These are phyloP conservation scores for Alternaria gaisen DNA, from an alignment of 2,329 filamentous ascomycete species.

Conservation along the genomic window DNA sequence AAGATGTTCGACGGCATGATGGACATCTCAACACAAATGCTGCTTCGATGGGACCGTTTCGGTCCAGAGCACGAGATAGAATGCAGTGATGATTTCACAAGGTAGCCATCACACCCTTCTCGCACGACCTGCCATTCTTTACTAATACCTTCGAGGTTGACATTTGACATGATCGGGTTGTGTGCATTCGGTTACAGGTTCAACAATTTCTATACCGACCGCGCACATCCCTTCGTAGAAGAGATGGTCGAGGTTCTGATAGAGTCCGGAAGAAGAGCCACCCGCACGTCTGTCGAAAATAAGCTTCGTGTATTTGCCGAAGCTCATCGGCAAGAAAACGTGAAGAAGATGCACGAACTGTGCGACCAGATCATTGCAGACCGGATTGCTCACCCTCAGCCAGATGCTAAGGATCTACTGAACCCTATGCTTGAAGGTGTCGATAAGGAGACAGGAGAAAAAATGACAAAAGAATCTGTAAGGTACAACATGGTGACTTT, in stretches of 20 bases:
- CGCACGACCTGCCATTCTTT: neutral
- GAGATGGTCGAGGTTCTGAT: constrained; percentile 16
- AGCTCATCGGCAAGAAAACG: constrained; percentile 13
- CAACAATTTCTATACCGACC: constrained; percentile 16
- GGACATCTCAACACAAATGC: constrained; percentile 13
- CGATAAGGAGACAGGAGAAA: constrained; percentile 15
- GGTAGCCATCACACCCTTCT: neutral
- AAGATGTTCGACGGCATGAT: constrained; percentile 18
- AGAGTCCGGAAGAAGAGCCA: constrained; percentile 11
- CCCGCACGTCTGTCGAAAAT: constrained; percentile 10
- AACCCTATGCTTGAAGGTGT: constrained; percentile 16
- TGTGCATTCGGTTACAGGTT: constrained; percentile 18
- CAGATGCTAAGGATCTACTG: constrained; percentile 11
- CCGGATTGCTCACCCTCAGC: constrained; percentile 12
- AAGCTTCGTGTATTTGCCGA: constrained; percentile 16
- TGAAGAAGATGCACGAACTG: constrained; percentile 16
- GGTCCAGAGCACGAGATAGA: constrained; percentile 13
- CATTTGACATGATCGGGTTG: constrained; percentile 15
- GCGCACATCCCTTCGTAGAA: constrained; percentile 12
- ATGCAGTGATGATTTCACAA: constrained; percentile 15
- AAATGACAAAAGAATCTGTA: constrained; percentile 14
- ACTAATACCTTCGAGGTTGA: constrained; percentile 1
- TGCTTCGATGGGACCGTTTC: constrained; percentile 16
- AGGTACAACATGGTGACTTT: constrained; percentile 19
- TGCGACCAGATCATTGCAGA: constrained; percentile 15